These are phyloP conservation scores for Rhizomucor pusillus DNA, from an alignment of 371 early-diverging fungal species.

Conservation along the genomic window DNA sequence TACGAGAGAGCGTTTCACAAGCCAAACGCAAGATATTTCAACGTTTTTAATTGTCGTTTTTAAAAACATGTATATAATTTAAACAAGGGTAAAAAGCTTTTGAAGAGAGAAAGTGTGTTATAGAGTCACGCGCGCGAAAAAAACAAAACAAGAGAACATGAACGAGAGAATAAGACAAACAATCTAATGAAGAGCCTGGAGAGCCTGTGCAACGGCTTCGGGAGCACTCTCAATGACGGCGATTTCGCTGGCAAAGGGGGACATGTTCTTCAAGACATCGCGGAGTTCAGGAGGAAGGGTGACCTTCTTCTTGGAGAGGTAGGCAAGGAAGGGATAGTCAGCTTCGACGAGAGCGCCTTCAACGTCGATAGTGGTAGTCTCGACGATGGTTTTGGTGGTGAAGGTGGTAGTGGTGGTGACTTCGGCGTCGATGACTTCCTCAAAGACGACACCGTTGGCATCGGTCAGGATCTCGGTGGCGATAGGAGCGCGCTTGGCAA, in stretches of 20 bases:
- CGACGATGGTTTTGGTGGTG: neutral
- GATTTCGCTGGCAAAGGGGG: neutral
- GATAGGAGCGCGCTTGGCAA: neutral
- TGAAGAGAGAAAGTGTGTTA: too few species aligned
- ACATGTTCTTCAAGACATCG: neutral
- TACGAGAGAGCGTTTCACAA: too few species aligned
- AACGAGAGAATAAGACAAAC: too few species aligned
- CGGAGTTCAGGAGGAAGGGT: slow-evolving; percentile 2
- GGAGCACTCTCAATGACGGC: neutral
- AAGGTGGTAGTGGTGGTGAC: neutral
- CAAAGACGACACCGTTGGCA: neutral
- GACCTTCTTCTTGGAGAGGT: neutral
- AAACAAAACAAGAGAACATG: too few species aligned
- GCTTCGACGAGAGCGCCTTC: neutral
- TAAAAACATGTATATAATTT: too few species aligned
- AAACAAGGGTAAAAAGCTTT: too few species aligned
- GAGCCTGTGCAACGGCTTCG: neutral
- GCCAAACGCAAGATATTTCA: too few species aligned
- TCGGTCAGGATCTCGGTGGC: slow-evolving; percentile 5
- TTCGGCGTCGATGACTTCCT: neutral
- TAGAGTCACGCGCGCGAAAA: too few species aligned
- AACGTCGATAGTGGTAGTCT: slow-evolving; percentile 2
- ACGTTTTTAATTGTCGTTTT: too few species aligned
- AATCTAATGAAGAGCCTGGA: too few species aligned
- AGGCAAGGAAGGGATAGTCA: slow-evolving; percentile 1